phyloP scores from a whole-genome alignment of 371 early-diverging fungal genomes.

The Sporodiniella umbellata region DNA sequence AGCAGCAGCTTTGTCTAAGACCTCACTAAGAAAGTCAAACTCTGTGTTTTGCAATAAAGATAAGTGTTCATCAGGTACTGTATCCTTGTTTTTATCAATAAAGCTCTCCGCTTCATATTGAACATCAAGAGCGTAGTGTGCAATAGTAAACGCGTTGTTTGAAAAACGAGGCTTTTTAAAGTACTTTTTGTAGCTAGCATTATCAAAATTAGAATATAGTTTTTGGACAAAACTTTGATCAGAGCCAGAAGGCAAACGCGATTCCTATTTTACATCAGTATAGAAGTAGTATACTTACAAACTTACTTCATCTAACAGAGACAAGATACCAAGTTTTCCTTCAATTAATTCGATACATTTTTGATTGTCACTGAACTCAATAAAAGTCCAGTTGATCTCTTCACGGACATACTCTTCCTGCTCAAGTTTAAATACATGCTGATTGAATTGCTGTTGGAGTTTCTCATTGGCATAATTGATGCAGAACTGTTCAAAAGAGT shows the following conservation, averaged over 20 bases:
- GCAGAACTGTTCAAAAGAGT: constrained; percentile 99
- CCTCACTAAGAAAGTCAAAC: constrained; percentile 75
- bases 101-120: constrained; percentile 93
- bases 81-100: constrained; percentile 98
- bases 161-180: constrained; percentile 93
- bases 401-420: constrained; percentile 98
- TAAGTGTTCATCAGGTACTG: constrained; percentile 91
- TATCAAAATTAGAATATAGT: constrained; percentile 76
- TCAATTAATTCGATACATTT: constrained; percentile 99
- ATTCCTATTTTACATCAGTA: constrained; percentile 58
- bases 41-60: constrained; percentile 66
- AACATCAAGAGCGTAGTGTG: constrained; percentile 93
- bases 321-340: constrained; percentile 91
- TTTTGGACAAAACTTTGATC: constrained; percentile 84
- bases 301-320: constrained; percentile 95
- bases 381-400: constrained; percentile 90
- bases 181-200: constrained; percentile 67
- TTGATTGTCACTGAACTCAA: constrained; percentile 98
- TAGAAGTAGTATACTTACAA: no score
- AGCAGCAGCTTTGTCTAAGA: constrained; percentile 53
- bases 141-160: constrained; percentile 75
- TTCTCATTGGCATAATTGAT: constrained; percentile 99
- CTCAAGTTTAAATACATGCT: constrained; percentile 99
- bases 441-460: constrained; percentile 99
- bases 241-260: constrained; percentile 88